phyloP scores from a whole-genome alignment of 257 asterid species.

The Coffea canephora region DNA sequence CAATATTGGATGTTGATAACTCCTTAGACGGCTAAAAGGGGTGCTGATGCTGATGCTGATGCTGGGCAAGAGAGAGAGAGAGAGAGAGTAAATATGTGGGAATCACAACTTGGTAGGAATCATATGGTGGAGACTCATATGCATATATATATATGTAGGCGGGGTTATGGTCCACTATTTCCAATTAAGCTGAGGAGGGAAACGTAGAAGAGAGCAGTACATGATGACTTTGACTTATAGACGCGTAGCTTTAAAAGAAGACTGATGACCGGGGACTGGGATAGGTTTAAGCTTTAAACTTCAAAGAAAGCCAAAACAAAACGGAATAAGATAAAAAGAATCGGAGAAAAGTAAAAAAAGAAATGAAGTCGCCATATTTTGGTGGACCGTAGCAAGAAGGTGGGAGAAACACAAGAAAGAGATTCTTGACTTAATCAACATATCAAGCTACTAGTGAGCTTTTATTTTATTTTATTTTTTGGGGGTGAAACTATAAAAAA shows the following conservation, averaged over 20 bases:
- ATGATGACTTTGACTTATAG: slow-evolving; percentile 26
- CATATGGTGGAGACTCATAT: neutral
- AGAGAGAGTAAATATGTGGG: no score
- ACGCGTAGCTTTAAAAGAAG: slow-evolving; percentile 12
- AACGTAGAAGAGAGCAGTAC: neutral
- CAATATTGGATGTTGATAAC: neutral
- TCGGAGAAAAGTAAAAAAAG: neutral
- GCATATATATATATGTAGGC: neutral
- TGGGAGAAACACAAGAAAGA: neutral
- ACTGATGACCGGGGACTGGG: slow-evolving; percentile 5
- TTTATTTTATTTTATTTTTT: neutral
- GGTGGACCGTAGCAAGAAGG: neutral
- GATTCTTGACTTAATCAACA: slow-evolving; percentile 24
- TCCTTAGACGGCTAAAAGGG: neutral
- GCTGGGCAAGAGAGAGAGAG: neutral
- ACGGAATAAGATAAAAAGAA: neutral
- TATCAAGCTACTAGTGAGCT: neutral
- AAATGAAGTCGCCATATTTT: neutral
- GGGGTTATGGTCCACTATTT: neutral
- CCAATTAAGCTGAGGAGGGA: neutral
- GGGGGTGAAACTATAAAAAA: neutral
- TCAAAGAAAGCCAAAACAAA: neutral
- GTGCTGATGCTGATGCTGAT: neutral
- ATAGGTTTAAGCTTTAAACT: neutral
- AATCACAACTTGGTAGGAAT: neutral